These are phyloP conservation scores for Arthrobotrys conoides DNA, from an alignment of 2,329 filamentous ascomycete genomes.

Conservation along the genomic window DNA sequence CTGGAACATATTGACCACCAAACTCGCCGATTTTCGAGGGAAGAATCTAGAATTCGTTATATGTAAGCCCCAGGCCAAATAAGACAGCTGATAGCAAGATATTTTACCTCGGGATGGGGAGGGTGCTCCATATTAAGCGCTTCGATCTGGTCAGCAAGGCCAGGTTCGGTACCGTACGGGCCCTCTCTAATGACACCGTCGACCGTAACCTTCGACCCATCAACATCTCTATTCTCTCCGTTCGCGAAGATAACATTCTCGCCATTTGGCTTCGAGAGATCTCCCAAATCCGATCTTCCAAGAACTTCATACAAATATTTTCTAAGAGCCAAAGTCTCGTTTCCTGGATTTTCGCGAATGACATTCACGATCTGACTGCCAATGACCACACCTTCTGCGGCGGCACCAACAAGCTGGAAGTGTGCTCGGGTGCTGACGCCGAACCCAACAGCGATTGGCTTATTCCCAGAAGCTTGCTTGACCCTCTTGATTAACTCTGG, in stretches of 20 bases:
- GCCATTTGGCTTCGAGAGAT: slow-evolving; percentile 65
- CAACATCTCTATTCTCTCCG: slow-evolving; percentile 73
- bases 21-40: slow-evolving; percentile 94
- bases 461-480: slow-evolving; percentile 90
- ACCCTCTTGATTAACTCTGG: slow-evolving; percentile 86
- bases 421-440: slow-evolving; percentile 96
- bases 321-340: slow-evolving; percentile 80
- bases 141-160: slow-evolving; percentile 85
- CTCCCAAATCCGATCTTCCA: slow-evolving; percentile 68
- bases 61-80: slow-evolving; percentile 3
- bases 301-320: slow-evolving; percentile 84
- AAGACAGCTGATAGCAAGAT: too few relatives aligned
- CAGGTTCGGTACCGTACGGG: slow-evolving; percentile 73
- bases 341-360: slow-evolving; percentile 77
- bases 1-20: slow-evolving; percentile 96
- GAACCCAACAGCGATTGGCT: slow-evolving; percentile 92
- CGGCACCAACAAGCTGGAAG: slow-evolving; percentile 84
- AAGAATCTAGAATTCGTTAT: slow-evolving; percentile 72
- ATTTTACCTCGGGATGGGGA: slow-evolving; percentile 65
- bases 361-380: slow-evolving; percentile 94
- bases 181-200: slow-evolving; percentile 77
- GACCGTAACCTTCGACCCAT: slow-evolving; percentile 75
- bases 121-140: slow-evolving; percentile 77
- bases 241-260: slow-evolving; percentile 69
- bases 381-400: slow-evolving; percentile 95